phyloP scores from a whole-genome alignment of 164 flowering plant species.

The Vitis rotundifolia region DNA sequence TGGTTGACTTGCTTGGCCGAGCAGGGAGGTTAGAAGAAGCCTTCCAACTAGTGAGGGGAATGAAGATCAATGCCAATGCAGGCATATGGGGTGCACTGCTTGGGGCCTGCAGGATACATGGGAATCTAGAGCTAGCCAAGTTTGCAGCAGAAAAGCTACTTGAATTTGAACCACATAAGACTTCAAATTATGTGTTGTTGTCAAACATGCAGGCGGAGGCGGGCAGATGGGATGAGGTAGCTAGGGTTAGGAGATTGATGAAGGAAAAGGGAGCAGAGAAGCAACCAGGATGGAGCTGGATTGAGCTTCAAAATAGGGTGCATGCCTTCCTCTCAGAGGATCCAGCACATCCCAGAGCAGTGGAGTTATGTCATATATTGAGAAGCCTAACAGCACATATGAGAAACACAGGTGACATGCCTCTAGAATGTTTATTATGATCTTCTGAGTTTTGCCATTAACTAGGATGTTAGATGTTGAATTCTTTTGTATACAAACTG shows the following conservation, averaged over 20 bases:
- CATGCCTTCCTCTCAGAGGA: conserved; percentile 19
- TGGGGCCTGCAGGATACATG: conserved; percentile 26
- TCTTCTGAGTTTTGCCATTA: no score
- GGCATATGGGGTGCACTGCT: conserved; percentile 35
- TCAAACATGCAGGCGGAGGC: conserved; percentile 32
- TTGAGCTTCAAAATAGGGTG: conserved; percentile 14
- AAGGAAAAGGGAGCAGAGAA: conserved; percentile 13
- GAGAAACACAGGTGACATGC: conserved; percentile 1
- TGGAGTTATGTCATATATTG: conserved; percentile 9
- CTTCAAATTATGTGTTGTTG: conserved; percentile 21
- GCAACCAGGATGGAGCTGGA: conserved; percentile 30
- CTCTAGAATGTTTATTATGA: neutral
- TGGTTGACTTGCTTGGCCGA: conserved; percentile 33
- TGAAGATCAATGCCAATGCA: conserved; percentile 23
- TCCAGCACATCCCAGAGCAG: conserved; percentile 2
- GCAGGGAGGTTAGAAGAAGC: conserved; percentile 34
- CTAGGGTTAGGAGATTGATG: conserved; percentile 20
- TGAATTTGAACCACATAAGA: conserved; percentile 24
- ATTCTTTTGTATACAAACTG: no score
- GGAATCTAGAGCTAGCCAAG: conserved; percentile 23
- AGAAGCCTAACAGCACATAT: conserved; percentile 13
- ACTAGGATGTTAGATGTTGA: no score
- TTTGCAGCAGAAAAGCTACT: conserved; percentile 29
- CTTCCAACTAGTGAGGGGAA: conserved; percentile 17
- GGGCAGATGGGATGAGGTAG: conserved; percentile 29